Evolutionary conservation across 2,329 filamentous ascomycete genomes (phyloP), one percentile per base, ranked within the genome.

Genomic region (Hymenoscyphus fructigenus): DNA sequence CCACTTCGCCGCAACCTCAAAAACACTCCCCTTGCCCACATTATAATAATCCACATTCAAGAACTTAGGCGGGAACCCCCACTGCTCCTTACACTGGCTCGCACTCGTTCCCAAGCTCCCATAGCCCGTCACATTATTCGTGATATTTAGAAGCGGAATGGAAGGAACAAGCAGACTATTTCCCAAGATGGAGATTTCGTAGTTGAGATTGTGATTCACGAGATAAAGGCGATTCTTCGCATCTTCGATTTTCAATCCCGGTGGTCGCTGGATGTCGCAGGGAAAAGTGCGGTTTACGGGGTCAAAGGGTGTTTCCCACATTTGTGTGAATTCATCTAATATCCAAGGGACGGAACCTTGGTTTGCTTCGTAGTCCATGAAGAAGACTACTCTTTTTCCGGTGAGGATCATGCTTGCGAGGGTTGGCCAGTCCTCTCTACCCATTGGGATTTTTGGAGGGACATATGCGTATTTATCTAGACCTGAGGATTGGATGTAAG

Each of bases 201-300:
- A 84, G 76, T 97, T 97, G 65, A 97, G 83, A 75, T 97, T 97
- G 80, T 97, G 93, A 78, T 97, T 97, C 73, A 90, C 85, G 74
- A 97, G 83, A 75, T 93, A 96, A 78, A 96, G 82, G 55, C 88
- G 84, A 34, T 88, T 81, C 65, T 81, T 79, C 0, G 85, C 83
- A 7, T 85, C 81, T 1, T 82, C 78, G 0, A 75, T 73, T 2
- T 79, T 72, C 64, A 96, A 79, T 55, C 85, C 80, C 0, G 91
- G 91, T 0, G 93, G 93, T 0, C 93, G 88, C 74, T 97, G 86
- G 44, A 88, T 82, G 0, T 81, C 88, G 79, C 93, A 97, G 0
- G 93, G 92, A 75, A 97, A 96, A 0, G 77, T 76, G 59, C 78
- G 78, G 74, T 87, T 76, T 17, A 77, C 74, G 2, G 87, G 79